Conservation (phyloP, 2,329 filamentous ascomycete genomes). For the Cladosporium sp. region DNA sequence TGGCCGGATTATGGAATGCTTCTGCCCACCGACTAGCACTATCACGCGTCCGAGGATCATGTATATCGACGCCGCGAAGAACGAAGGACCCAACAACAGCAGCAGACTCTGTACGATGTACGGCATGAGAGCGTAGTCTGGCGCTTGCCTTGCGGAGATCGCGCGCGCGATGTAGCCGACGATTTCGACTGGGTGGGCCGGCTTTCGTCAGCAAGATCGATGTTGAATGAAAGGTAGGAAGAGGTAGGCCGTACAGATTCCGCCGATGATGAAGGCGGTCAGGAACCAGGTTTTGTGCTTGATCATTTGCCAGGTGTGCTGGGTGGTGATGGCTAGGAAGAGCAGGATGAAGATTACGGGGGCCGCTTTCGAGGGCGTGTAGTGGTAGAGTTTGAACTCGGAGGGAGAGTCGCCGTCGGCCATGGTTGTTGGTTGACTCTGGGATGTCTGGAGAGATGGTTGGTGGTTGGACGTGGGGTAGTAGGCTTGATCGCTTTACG, state of each 20-base stretch:
- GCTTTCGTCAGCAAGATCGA: neutral
- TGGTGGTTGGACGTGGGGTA: no score
- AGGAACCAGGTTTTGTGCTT: slow-evolving; percentile 46
- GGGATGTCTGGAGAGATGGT: no score
- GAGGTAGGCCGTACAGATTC: neutral
- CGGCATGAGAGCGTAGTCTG: slow-evolving; percentile 12
- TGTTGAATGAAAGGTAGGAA: neutral
- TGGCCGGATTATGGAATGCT: slow-evolving; percentile 36
- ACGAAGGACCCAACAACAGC: slow-evolving; percentile 42
- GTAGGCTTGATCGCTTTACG: no score
- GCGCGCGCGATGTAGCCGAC: slow-evolving; percentile 1
- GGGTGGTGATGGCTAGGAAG: neutral
- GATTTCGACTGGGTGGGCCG: neutral
- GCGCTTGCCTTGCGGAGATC: neutral
- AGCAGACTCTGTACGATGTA: slow-evolving; percentile 28
- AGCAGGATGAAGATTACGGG: neutral
- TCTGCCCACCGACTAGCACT: slow-evolving; percentile 29
- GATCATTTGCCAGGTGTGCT: slow-evolving; percentile 29
- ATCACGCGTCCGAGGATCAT: slow-evolving; percentile 43
- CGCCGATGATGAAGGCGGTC: slow-evolving; percentile 40
- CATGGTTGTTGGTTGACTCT: neutral
- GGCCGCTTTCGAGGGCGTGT: neutral
- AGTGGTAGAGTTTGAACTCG: slow-evolving; percentile 6
- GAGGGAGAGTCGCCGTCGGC: neutral
- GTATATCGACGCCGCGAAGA: slow-evolving; percentile 48